Base-by-base conservation (phyloP, 148 eudicot species). In the Nepenthes mirabilis region DNA sequence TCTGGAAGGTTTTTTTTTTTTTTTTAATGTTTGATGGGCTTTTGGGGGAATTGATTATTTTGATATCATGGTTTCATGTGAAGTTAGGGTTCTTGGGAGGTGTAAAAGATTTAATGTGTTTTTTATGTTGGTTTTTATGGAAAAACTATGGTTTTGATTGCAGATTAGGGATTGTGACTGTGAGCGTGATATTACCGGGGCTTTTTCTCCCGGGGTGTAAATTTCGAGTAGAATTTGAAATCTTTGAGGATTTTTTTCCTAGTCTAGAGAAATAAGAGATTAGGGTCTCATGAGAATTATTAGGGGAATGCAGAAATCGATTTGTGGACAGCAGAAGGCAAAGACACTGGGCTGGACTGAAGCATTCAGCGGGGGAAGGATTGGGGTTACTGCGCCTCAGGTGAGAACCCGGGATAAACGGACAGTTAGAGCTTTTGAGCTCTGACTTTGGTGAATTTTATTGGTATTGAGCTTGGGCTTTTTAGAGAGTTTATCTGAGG, bases 291-390 rank as follows among this genome's bases (percentile, higher is more conserved):
- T 88, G 98, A 93, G 88, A 86, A 83, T 88, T 91, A 72, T 70
- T 75, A 84, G 99, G 99, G 99, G 99, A 84, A 93, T 93, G 99
- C 99, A 86, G 91, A 93, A 78, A 84, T 64, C 61, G 77, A 69
- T 74, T 75, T 63, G 66, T 52, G 88, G 69, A 61, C 77, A 72
- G 43, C 75, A 73, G 66, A 83, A 65, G 45, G 69, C 72, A 57
- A 81, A 67, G 54, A 73, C 72, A 72, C 65, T 77, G 57, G 69
- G 88, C 72, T 76, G 85, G 74, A 83, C 66, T 63, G 67, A 75
- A 74, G 84, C 84, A 10, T 81, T 80, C 74, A 65, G 76, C 80
- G 75, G 67, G 55, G 82, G 87, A 52, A 23, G 23, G 23, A 72
- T 85, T 65, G 82, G 85, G 14, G 78, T 82, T 61, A 66, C 74